phyloP scores from a whole-genome alignment of 495 filamentous ascomycete genomes.

The Aspergillus olivimuriae region DNA sequence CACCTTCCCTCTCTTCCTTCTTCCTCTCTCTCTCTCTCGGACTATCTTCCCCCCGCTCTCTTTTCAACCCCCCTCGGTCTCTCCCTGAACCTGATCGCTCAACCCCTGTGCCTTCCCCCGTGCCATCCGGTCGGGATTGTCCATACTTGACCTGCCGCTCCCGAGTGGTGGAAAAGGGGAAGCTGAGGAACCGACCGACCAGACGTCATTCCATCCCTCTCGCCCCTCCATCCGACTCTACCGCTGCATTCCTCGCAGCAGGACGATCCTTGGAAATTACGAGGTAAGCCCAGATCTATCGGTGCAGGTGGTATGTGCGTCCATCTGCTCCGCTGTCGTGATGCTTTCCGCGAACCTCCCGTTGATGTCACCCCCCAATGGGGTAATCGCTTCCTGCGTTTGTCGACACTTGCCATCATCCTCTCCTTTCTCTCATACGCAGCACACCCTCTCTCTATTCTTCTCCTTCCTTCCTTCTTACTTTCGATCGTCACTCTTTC shows the following conservation, averaged over 20 bases:
- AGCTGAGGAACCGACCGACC: neutral
- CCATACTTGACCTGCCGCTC: neutral
- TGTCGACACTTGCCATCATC: conserved; percentile 11
- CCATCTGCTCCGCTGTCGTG: conserved; percentile 14
- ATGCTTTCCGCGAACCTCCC: conserved; percentile 2
- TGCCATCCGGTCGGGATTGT: neutral
- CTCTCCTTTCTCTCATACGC: conserved; percentile 16
- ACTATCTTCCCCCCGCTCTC: neutral
- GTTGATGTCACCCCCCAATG: conserved; percentile 6
- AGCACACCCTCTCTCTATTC: conserved; percentile 29
- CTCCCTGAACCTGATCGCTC: neutral
- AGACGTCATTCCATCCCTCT: conserved; percentile 4
- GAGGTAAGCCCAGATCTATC: conserved; percentile 1
- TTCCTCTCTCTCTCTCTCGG: conserved; percentile 26
- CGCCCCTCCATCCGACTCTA: too few relatives aligned
- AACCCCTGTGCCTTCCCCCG: neutral
- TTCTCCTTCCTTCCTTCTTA: conserved; percentile 17
- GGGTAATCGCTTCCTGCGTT: conserved; percentile 15
- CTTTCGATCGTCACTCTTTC: too few relatives aligned
- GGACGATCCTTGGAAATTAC: conserved; percentile 6
- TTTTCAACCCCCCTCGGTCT: neutral
- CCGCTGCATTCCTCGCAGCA: conserved; percentile 3
- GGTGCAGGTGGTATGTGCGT: neutral
- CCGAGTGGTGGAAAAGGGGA: conserved; percentile 4
- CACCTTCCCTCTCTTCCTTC: conserved; percentile 24